These are phyloP conservation scores for Sphaerulina vaccinii DNA, from an alignment of 2,329 filamentous ascomycete species.

Conservation along the genomic window DNA sequence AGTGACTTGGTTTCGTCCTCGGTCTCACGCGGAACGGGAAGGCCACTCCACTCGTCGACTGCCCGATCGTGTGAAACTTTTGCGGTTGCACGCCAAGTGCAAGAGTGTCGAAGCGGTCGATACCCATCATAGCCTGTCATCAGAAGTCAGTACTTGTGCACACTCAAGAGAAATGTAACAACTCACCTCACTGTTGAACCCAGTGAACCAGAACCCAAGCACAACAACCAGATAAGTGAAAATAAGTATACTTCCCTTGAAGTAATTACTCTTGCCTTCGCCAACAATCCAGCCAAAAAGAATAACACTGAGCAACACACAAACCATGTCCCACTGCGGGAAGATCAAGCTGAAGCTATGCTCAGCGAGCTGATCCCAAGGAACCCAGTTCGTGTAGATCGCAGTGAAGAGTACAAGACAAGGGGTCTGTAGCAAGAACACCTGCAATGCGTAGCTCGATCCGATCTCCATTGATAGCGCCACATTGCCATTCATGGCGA, in stretches of 20 bases:
- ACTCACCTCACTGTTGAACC: slow-evolving; percentile 55
- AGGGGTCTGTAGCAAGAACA: slow-evolving; percentile 91
- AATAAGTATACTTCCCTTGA: slow-evolving; percentile 95
- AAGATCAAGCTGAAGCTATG: slow-evolving; percentile 85
- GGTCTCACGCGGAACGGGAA: slow-evolving; percentile 5
- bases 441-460: slow-evolving; percentile 92
- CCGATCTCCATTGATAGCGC: slow-evolving; percentile 98
- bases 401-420: slow-evolving; percentile 90
- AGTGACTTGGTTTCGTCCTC: background rate
- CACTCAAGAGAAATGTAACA: background rate
- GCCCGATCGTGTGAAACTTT: slow-evolving; percentile 25
- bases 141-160: slow-evolving; percentile 7
- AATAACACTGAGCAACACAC: slow-evolving; percentile 93
- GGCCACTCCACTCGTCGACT: slow-evolving; percentile 22
- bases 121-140: slow-evolving; percentile 26
- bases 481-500: slow-evolving; percentile 99
- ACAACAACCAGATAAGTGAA: slow-evolving; percentile 91
- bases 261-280: slow-evolving; percentile 99
- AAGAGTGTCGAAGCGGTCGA: slow-evolving; percentile 30
- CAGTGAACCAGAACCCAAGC: slow-evolving; percentile 85
- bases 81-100: slow-evolving; percentile 21
- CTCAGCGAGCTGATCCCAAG: slow-evolving; percentile 53
- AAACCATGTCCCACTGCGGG: slow-evolving; percentile 99
- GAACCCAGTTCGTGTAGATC: slow-evolving; percentile 60
- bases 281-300: slow-evolving; percentile 96